phyloP scores from a whole-genome alignment of 116 monocot genomes.

The Posidonia oceanica region DNA sequence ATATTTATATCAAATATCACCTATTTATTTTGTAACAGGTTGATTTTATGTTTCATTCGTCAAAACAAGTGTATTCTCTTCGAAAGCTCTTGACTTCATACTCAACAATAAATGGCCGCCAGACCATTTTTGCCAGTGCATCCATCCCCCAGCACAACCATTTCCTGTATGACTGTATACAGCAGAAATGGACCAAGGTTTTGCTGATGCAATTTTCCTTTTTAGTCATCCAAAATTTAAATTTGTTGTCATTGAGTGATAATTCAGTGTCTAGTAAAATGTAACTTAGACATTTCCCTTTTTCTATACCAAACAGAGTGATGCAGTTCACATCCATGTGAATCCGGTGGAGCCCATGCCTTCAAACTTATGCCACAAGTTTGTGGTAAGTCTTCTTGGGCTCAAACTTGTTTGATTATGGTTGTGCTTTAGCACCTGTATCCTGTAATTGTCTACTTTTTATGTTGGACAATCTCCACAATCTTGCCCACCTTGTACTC shows the following conservation, averaged over 20 bases:
- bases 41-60: slow-evolving; percentile 84
- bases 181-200: slow-evolving; percentile 99
- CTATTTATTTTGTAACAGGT: slow-evolving; percentile 32
- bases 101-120: slow-evolving; percentile 54
- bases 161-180: slow-evolving; percentile 75
- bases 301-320: slow-evolving; percentile 38
- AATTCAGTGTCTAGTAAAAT: not conserved
- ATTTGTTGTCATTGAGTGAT: not conserved
- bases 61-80: slow-evolving; percentile 72
- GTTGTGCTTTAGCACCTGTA: not conserved
- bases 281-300: slow-evolving; percentile 2
- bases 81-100: slow-evolving; percentile 69
- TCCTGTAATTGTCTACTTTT: not conserved
- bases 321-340: slow-evolving; percentile 88
- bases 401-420: not conserved
- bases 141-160: slow-evolving; percentile 93
- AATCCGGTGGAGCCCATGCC: slow-evolving; percentile 89
- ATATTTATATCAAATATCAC: no score
- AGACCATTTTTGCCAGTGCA: slow-evolving; percentile 90
- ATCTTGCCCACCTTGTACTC: no score
- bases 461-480: not conserved
- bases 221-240: no score
- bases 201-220: slow-evolving; percentile 6
- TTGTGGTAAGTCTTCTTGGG: slow-evolving; percentile 45
- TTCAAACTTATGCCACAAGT: slow-evolving; percentile 57